Evolutionary conservation across 2,329 filamentous ascomycete genomes (phyloP).

Genomic region (Trichoderma sp.): DNA sequence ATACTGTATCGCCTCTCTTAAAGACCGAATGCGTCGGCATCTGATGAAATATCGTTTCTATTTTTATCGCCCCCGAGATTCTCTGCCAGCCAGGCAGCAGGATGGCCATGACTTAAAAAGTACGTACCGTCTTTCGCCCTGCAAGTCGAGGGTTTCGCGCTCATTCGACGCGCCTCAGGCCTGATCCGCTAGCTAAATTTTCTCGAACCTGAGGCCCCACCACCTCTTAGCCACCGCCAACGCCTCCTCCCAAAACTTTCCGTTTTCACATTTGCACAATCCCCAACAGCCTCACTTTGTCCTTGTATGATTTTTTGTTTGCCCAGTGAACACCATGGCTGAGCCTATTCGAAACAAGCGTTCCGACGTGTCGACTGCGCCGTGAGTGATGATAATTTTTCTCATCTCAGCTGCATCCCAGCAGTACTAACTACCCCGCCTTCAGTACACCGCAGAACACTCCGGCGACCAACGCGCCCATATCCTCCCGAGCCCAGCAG

Average conservation of each 20-base stretch:
- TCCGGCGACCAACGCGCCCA: slow-evolving; percentile 89
- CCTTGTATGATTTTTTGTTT: slow-evolving; percentile 27
- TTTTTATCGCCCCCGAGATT: background rate
- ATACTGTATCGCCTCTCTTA: background rate
- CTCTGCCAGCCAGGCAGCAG: background rate
- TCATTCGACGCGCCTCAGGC: slow-evolving; percentile 30
- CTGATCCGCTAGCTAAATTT: slow-evolving; percentile 36
- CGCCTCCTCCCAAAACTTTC: slow-evolving; percentile 35
- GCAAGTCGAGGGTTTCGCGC: slow-evolving; percentile 16
- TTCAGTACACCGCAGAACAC: slow-evolving; percentile 96
- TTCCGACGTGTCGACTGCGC: slow-evolving; percentile 54
- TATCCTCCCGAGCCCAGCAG: slow-evolving; percentile 95
- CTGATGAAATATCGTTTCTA: background rate
- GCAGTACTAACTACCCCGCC: slow-evolving; percentile 41
- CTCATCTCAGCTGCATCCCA: background rate
- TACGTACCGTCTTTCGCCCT: slow-evolving; percentile 10
- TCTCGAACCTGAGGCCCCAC: slow-evolving; percentile 38
- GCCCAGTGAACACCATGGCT: slow-evolving; percentile 49
- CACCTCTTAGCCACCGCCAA: slow-evolving; percentile 41
- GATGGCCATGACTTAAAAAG: background rate
- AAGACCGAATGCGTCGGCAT: background rate
- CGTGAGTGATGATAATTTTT: slow-evolving; percentile 46
- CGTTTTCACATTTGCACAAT: slow-evolving; percentile 31
- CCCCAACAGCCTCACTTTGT: slow-evolving; percentile 26
- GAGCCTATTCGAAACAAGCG: slow-evolving; percentile 65